phyloP scores from a whole-genome alignment of 2,329 filamentous ascomycete genomes.

The Leptographium flavum region DNA sequence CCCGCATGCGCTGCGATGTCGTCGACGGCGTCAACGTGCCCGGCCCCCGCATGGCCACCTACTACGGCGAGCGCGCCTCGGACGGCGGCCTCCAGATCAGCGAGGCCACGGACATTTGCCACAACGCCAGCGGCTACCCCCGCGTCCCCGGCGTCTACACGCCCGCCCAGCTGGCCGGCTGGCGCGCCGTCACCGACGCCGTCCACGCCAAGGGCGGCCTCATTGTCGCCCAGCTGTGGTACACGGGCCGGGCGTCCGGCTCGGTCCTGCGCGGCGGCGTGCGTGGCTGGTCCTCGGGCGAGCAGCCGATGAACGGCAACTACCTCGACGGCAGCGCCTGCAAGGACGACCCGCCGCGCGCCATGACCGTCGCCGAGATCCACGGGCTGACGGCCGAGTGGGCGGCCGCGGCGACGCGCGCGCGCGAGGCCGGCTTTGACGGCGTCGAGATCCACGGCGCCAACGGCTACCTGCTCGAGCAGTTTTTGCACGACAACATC shows the following conservation, averaged over 20 bases:
- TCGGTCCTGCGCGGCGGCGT: constrained; percentile 18
- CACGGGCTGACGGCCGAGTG: constrained; percentile 43
- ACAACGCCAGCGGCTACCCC: constrained; percentile 19
- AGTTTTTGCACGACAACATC: constrained; percentile 9
- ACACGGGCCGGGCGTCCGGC: constrained; percentile 23
- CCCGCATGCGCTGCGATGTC: constrained; percentile 33
- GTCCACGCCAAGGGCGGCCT: constrained; percentile 47
- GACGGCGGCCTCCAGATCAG: constrained; percentile 27
- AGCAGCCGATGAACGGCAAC: constrained; percentile 21
- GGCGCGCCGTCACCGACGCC: constrained; percentile 43
- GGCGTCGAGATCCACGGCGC: constrained; percentile 49
- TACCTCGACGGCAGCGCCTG: constrained; percentile 15
- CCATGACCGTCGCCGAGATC: constrained; percentile 52
- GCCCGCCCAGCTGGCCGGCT: constrained; percentile 37
- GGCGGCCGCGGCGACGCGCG: constrained; percentile 36
- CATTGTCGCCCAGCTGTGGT: constrained; percentile 47
- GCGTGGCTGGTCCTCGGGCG: constrained; percentile 22
- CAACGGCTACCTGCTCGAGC: constrained; percentile 34
- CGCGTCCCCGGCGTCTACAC: constrained; percentile 45
- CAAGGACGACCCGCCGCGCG: constrained; percentile 32
- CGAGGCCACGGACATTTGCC: constrained; percentile 31
- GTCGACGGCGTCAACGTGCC: constrained; percentile 17
- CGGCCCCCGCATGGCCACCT: constrained; percentile 20
- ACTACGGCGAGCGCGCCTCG: constrained; percentile 29
- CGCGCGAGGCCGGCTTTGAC: constrained; percentile 54